A percentile compares a stretch with the other conserved stretches of the same genome.
These are phyloP conservation scores for Colletotrichum sp. DNA, from an alignment of 2,329 filamentous ascomycete species.

Conservation along the genomic window DNA sequence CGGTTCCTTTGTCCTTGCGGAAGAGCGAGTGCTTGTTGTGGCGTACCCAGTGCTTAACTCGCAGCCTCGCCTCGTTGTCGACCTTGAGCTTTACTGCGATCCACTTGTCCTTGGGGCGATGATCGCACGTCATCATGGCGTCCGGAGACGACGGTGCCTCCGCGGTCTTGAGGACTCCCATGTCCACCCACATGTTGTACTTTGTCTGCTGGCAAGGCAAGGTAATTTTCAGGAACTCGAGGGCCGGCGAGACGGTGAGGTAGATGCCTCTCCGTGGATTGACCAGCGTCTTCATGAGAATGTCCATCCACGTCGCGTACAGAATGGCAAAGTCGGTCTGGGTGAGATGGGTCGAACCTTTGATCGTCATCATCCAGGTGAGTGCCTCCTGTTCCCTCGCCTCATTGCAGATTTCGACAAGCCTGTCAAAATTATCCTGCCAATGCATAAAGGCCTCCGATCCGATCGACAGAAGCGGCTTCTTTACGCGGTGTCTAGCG, in stretches of 20 bases:
- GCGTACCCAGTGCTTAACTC: conserved; percentile 49
- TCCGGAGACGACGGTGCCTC: conserved; percentile 33
- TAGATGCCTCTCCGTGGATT: conserved; percentile 67
- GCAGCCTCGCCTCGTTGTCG: conserved; percentile 59
- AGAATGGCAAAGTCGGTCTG: conserved; percentile 72
- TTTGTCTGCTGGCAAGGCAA: conserved; percentile 51
- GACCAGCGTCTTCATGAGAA: conserved; percentile 68
- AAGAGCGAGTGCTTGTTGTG: conserved; percentile 33
- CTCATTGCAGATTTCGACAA: conserved; percentile 63
- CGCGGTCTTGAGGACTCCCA: conserved; percentile 53
- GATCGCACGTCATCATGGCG: conserved; percentile 51
- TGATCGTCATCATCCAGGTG: conserved; percentile 57
- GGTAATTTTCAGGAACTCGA: conserved; percentile 65
- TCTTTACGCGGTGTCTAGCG: conserved; percentile 46
- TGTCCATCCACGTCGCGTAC: conserved; percentile 62
- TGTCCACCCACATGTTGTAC: conserved; percentile 58
- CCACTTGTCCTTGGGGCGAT: conserved; percentile 63
- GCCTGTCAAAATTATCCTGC: conserved; percentile 65
- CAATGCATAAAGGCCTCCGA: conserved; percentile 76
- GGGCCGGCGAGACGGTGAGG: conserved; percentile 65
- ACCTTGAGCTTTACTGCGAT: conserved; percentile 63
- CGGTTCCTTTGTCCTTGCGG: conserved; percentile 32
- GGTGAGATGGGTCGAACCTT: conserved; percentile 68
- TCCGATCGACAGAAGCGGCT: conserved; percentile 68
- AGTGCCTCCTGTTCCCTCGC: conserved; percentile 48